Evolutionary conservation across 768 basidiomycete genomes (phyloP), one percentile per base, ranked within the genome.

Genomic region (Xerocomellus amylosporus): DNA sequence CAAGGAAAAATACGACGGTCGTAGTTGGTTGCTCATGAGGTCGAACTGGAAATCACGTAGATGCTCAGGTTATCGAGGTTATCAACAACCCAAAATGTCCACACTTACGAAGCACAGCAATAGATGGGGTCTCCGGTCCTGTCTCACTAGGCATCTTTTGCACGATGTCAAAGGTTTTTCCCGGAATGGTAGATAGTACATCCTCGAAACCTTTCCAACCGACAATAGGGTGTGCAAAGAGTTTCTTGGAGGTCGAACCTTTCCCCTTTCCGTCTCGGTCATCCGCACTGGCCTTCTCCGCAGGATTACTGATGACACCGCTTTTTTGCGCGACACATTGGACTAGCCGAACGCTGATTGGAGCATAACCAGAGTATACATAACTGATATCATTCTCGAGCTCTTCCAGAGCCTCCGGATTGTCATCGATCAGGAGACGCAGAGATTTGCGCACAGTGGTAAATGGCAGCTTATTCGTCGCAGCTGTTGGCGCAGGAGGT

Each of bases 141-240:
- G 66, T 60, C 33, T 58, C 69, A 24, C 63, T 69, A 15, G 71
- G 46, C 46, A 66, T 65, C 59, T 76, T 77, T 66, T 82, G 86
- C 30, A 76, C 73, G 34, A 90, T 79, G 71, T 99, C 95, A 39
- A 97, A 82, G 20, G 87, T 90, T 66, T 85, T 83, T 3, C 97
- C 97, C 0, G 93, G 90, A 51, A 98, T 85, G 49, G 79, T 77
- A 34, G 81, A 80, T 20, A 97, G 68, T 14, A 91, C 82, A 64
- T 98, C 96, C 71, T 98, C 97, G 65, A 99, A 93, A 22, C 94
- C 96, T 70, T 90, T 96, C 95, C 96, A 99, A 3, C 96, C 96
- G 9, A 88, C 83, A 54, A 99, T 89, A 2, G 93, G 88, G 70
- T 97, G 94, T 1, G 94, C 93, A 66, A 85, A 87, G 38, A 89